These are phyloP conservation scores for Saccharomycodes ludwigii DNA, from an alignment of 805 yeast genomes.

Conservation along the genomic window DNA sequence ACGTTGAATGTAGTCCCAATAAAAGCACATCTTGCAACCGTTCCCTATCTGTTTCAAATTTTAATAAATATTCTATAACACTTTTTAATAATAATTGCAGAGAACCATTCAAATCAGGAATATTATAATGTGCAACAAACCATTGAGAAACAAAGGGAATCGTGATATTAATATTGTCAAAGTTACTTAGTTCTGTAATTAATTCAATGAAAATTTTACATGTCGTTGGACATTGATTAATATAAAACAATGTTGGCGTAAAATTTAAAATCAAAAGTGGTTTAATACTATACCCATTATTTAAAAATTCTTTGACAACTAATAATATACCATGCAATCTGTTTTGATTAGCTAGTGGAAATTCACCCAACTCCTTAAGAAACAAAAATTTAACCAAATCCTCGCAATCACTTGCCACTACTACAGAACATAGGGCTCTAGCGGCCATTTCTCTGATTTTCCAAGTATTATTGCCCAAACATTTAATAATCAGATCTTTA, in stretches of 20 bases:
- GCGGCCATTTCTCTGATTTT: constrained; percentile 85
- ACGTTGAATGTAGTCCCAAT: constrained; percentile 26
- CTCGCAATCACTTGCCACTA: constrained; percentile 28
- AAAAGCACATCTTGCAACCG: constrained; percentile 19
- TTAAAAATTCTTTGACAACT: constrained; percentile 30
- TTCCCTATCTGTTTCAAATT: constrained; percentile 10
- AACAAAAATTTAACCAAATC: constrained; percentile 20
- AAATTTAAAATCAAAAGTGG: too few relatives aligned
- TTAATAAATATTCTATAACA: constrained; percentile 21
- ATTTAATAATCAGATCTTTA: constrained; percentile 30
- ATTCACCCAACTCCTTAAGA: constrained; percentile 10
- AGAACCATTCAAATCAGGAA: constrained; percentile 31
- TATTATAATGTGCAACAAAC: constrained; percentile 23
- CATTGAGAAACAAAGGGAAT: constrained; percentile 22
- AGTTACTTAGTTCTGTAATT: constrained; percentile 1
- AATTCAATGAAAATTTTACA: too few relatives aligned
- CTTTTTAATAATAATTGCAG: constrained; percentile 33
- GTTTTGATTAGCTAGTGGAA: constrained; percentile 26
- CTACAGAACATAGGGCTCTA: constrained; percentile 46
- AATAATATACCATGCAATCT: constrained; percentile 47
- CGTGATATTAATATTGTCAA: constrained; percentile 8
- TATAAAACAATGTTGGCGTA: too few relatives aligned
- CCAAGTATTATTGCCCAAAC: constrained; percentile 53
- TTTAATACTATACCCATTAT: too few relatives aligned
- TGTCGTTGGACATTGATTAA: too few relatives aligned